Base-by-base conservation (phyloP, 805 yeast genomes). In the Wickerhamiella musiphila region DNA sequence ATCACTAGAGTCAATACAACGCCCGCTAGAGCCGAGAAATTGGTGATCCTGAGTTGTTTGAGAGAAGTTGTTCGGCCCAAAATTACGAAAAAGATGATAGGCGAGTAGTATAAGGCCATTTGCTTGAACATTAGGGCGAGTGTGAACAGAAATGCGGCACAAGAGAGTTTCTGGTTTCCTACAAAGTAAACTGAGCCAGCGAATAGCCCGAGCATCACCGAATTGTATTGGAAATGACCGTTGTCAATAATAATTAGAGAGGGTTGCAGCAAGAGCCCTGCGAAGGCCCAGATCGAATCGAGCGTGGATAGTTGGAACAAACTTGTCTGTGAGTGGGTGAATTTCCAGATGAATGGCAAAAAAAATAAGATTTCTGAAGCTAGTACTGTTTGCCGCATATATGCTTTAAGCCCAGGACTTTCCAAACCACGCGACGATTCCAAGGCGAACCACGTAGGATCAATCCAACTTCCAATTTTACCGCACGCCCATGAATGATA, bases 181-280 rank as follows among this genome's bases (percentile, higher is more conserved):
- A 14, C 26, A 24, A 13, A 24, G 33, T 67, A 68, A 26, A 90
- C 57, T 0, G 93, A 65, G 33, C 71, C 57, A 18, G 82, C 60
- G 4, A 86, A 65, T 12, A 86, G 59, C 0, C 98, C 98, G 22
- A 90, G 65, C 96, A 90, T 86, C 17, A 90, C 92, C 0, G 83
- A 69, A 47, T 90, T 92, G 56, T 72, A 86, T 56, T 92, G 98
- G 57, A 90, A 90, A 56, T 90, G 98, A 5, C 98, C 98, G 54
- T 90, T 95, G 51, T 90, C 99, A 29, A 90, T 73, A 35, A 90
- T 61, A 27, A 78, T 65, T 37, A 86, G 60, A 2, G 78, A 64
- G 0, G 98, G 95, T 52, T 81, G 93, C 49, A 75, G 70, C 21
- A 90, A 51, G n/a, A 90, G 71, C 12, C 83, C 71, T 2, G 82